Evolutionary conservation across 202 grass and related monocot genomes (phyloP).

Genomic region (Zizania palustris): DNA sequence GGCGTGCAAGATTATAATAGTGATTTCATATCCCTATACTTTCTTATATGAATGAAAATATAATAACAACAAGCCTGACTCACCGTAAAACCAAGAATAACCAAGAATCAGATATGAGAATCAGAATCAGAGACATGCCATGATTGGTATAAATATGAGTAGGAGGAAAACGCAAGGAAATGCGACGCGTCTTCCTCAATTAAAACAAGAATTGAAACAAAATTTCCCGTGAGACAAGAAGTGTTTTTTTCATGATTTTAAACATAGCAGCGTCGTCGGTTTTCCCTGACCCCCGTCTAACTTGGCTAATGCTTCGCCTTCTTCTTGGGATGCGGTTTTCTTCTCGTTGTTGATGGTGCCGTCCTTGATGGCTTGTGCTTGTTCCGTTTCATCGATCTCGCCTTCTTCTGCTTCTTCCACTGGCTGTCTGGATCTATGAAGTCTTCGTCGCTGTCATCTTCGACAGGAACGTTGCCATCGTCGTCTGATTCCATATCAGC

Average conservation of each 20-base stretch:
- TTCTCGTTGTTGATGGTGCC: slow-evolving; percentile 35
- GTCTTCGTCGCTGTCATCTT: slow-evolving; percentile 56
- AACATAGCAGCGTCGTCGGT: slow-evolving; percentile 12
- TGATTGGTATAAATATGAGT: background rate
- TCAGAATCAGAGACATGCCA: no score
- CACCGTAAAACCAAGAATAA: no score
- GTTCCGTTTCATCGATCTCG: slow-evolving; percentile 45
- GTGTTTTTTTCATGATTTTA: slow-evolving; percentile 6
- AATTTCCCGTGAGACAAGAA: background rate
- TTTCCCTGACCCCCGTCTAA: background rate
- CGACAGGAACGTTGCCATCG: slow-evolving; percentile 40
- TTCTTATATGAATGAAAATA: no score
- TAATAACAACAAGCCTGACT: no score
- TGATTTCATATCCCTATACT: no score
- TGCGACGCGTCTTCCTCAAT: background rate
- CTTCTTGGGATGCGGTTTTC: slow-evolving; percentile 48
- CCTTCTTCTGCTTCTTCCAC: slow-evolving; percentile 49
- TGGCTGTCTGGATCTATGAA: slow-evolving; percentile 53
- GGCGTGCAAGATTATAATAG: no score
- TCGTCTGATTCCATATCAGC: slow-evolving; percentile 22
- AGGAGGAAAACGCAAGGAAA: slow-evolving; percentile 28
- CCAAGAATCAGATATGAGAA: no score
- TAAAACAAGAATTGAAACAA: slow-evolving; percentile 4
- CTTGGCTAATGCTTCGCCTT: slow-evolving; percentile 52
- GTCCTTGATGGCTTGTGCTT: slow-evolving; percentile 38